A percentile compares a stretch with the other conserved stretches of the same genome.
phyloP scores from a whole-genome alignment of 2,329 filamentous ascomycete genomes.

The Mariannaea sp. region DNA sequence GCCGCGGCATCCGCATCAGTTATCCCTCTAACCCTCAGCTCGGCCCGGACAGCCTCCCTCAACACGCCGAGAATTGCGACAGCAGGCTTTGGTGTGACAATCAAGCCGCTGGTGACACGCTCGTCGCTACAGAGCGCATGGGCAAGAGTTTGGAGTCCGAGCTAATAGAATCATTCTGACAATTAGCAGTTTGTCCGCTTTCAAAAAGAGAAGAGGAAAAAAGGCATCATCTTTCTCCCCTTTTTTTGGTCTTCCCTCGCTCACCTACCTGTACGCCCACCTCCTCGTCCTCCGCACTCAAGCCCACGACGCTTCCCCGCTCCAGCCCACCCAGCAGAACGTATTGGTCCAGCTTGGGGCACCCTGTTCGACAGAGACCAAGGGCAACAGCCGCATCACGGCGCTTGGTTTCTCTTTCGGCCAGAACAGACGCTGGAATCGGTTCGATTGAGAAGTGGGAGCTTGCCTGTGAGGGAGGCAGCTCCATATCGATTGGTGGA shows the following conservation, averaged over 20 bases:
- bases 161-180: slow-evolving; percentile 40
- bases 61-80: slow-evolving; percentile 48
- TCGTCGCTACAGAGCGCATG: slow-evolving; percentile 42
- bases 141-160: slow-evolving; percentile 56
- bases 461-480: slow-evolving; percentile 48
- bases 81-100: slow-evolving; percentile 56
- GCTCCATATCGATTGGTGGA: slow-evolving; percentile 4
- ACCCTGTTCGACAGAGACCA: slow-evolving; percentile 50
- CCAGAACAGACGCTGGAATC: slow-evolving; percentile 50
- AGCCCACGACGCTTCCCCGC: slow-evolving; percentile 56
- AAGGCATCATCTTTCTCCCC: neutral
- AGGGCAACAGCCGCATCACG: slow-evolving; percentile 39
- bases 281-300: slow-evolving; percentile 58
- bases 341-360: slow-evolving; percentile 53
- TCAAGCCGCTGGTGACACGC: slow-evolving; percentile 41
- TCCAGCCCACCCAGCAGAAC: slow-evolving; percentile 56
- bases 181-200: neutral
- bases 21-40: slow-evolving; percentile 36
- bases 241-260: too few relatives aligned
- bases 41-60: slow-evolving; percentile 46
- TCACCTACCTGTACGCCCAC: slow-evolving; percentile 53
- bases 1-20: slow-evolving; percentile 23
- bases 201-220: slow-evolving; percentile 17
- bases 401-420: slow-evolving; percentile 45
- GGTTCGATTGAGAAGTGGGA: slow-evolving; percentile 52